These are phyloP conservation scores for Herpotrichia juniperi DNA, from an alignment of 2,329 filamentous ascomycete genomes.

Conservation along the genomic window DNA sequence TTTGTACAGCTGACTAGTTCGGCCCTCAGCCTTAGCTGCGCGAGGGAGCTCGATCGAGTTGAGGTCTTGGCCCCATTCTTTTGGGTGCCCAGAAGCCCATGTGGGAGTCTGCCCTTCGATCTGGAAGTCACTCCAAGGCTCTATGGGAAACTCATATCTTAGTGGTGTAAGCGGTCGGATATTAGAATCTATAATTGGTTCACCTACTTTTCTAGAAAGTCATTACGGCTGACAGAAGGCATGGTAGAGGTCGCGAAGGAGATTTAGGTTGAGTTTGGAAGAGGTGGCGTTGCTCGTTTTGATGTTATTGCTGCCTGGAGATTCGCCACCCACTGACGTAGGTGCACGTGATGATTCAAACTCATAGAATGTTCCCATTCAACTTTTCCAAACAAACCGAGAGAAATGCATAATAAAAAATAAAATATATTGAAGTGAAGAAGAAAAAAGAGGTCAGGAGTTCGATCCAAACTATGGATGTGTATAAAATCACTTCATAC, in stretches of 20 bases:
- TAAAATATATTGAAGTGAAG: too few relatives aligned
- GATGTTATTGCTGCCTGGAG: constrained; percentile 6
- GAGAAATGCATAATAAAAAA: too few relatives aligned
- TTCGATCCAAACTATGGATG: too few relatives aligned
- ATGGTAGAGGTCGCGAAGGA: background rate
- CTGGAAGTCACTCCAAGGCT: constrained; percentile 12
- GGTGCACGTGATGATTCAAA: background rate
- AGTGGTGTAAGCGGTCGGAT: background rate
- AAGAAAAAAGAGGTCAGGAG: too few relatives aligned
- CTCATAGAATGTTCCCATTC: background rate
- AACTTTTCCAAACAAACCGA: too few relatives aligned
- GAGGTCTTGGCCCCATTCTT: constrained; percentile 11
- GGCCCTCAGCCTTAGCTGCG: background rate
- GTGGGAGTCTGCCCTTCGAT: constrained; percentile 4
- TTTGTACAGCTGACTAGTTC: background rate
- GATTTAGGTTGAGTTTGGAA: background rate
- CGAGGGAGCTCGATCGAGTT: constrained; percentile 2
- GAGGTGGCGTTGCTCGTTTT: background rate
- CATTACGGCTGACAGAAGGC: background rate
- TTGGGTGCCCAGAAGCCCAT: constrained; percentile 14
- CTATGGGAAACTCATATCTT: background rate
- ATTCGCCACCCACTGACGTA: background rate
- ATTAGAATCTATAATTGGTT: background rate
- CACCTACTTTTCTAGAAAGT: constrained; percentile 2
- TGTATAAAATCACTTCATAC: too few relatives aligned